Base-by-base conservation (phyloP, 1,284 basidiomycete genomes). In the Hemileccinum hortonii region DNA sequence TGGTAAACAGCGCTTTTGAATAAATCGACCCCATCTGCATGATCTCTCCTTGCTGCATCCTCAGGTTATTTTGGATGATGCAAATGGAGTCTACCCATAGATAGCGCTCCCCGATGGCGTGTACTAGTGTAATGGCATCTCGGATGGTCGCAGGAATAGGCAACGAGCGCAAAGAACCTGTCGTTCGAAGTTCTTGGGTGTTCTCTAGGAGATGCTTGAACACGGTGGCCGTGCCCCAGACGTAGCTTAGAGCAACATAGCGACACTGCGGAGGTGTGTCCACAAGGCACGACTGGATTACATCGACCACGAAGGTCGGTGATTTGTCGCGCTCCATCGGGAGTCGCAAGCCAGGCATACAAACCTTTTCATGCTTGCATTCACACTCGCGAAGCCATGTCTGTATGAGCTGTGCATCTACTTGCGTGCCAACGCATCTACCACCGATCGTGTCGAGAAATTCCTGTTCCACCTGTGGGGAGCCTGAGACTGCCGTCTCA, bases 51-150 rank as follows among this genome's bases (percentile, higher is more conserved):
- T 49, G 37, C 12, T 57, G 48, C 60, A 64, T 61, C 43, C 35
- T 38, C 30, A 33, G 33, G 18, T 66, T 48, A 30, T 63, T 21
- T 22, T 66, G 61, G 21, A 50, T 49, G 49, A 65, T 65, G 24
- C 61, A 65, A 9, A 62, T 4, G 6, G 61, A 59, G 26, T 65
- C 63, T 12, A 65, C 52, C 61, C 61, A 62, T 5, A 62, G 38
- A 24, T 65, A 65, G 16, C 56, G 59, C 37, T 65, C 63, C 43
- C 57, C 59, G 7, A 64, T 60, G n/a, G 32, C 39, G 9, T 19
- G 44, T 1, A 63, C 56, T 6, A 65, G 41, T 4, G 45, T 44
- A 1, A 64, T 63, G 9, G 61, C 50, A 45, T 63, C 62, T 37
- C 41, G 48, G 22, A 63, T 66, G 2, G 61, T 63, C n/a, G 52